Evolutionary conservation across 2,329 filamentous ascomycete species (phyloP), one percentile per base, ranked within the genome.

Genomic region (Bipolaris zeicola): DNA sequence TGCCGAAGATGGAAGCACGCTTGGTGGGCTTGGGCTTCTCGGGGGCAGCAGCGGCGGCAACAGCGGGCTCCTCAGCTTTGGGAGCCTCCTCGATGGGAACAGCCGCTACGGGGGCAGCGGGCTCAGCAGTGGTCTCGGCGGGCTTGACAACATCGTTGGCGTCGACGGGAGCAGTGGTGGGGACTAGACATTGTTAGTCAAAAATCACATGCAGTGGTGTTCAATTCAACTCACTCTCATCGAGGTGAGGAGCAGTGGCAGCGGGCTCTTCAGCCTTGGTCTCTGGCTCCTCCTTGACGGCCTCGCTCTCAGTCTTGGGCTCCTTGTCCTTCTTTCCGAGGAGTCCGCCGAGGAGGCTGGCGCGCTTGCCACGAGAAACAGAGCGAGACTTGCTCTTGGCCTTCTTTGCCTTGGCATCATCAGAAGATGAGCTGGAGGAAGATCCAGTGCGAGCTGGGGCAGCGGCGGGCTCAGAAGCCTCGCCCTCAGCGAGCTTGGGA

Each of bases 1-100:
- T 88, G 69, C 86, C 87, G 79, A 96, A 96, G 71, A 93, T 88
- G 65, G 91, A 95, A 78, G 87, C 87, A 77, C 92, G 90, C 90
- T 96, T 96, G 78, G 86, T 83, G 45, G 77, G 77, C 87, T 91
- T 92, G 66, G 82, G 75, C 67, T 76, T 76, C 60, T 73, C 68
- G 45, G 76, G 70, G 41, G 76, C 79, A 62, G 71, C 68, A 62
- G 70, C 68, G 62, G 71, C 68, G 61, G 71, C 66, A 20, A 64
- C 68, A 11, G 60, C 52, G 31, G 69, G 70, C 46, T 80, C 78
- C 55, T 78, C 70, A 28, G 81, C 78, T 81, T 81, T 78, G 80
- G 83, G 84, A 68, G 77, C 26, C 57, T 69, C 69, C 55, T 74
- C 72, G 26, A 59, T 44, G n/a, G 61, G 53, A 20, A 55, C 54